Percentiles rank a stretch among this genome's conserved stretches.
These are phyloP conservation scores for Fusarium drepaniforme DNA, from an alignment of 2,329 filamentous ascomycete species.

Conservation along the genomic window DNA sequence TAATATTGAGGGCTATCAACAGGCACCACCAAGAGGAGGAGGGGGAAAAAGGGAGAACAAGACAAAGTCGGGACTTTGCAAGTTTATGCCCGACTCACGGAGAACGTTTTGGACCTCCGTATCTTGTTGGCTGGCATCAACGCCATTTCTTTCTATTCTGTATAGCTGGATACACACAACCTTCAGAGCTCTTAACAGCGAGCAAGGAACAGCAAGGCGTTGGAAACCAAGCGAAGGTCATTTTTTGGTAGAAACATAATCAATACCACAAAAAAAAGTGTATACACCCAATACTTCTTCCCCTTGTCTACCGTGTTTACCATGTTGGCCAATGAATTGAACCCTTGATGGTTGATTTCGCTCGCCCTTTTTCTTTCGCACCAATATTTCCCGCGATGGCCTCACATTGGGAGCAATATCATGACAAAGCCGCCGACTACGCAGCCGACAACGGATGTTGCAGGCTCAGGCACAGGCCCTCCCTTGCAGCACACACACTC, in stretches of 20 bases:
- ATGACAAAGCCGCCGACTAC: conserved; percentile 12
- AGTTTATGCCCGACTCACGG: conserved; percentile 28
- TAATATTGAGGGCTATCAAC: conserved; percentile 24
- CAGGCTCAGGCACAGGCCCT: neutral
- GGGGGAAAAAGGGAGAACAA: conserved; percentile 13
- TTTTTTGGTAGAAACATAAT: conserved; percentile 32
- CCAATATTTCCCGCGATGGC: neutral
- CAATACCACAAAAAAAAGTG: conserved; percentile 31
- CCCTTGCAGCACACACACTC: neutral
- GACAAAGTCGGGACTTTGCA: conserved; percentile 24
- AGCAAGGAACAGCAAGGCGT: conserved; percentile 42
- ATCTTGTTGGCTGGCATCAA: conserved; percentile 36
- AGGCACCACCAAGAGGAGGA: conserved; percentile 18
- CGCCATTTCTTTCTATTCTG: conserved; percentile 38
- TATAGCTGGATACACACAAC: conserved; percentile 33
- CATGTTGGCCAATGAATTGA: neutral
- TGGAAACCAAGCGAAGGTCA: conserved; percentile 21
- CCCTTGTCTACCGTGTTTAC: neutral
- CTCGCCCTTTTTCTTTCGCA: neutral
- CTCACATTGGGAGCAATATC: conserved; percentile 8
- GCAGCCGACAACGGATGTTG: conserved; percentile 3
- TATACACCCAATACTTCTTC: conserved; percentile 10
- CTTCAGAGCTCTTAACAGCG: conserved; percentile 38
- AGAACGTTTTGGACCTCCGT: conserved; percentile 31
- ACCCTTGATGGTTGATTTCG: neutral